A percentile compares a stretch with the other conserved stretches of the same genome.
phyloP scores from a whole-genome alignment of 2,329 filamentous ascomycete species.

The Knoxdaviesia proteae region DNA sequence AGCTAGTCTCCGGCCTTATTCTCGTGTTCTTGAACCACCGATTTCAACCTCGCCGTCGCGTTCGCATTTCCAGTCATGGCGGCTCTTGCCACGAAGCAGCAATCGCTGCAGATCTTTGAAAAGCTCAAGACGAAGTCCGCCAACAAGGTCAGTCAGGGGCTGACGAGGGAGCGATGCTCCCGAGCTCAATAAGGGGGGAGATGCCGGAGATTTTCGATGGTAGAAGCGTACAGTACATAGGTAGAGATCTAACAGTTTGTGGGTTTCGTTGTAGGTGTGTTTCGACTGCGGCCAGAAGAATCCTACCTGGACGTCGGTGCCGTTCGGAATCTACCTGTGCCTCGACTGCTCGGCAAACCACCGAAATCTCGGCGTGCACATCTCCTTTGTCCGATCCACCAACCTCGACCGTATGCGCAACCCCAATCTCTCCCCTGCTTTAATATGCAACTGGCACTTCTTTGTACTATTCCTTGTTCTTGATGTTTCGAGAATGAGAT shows the following conservation, averaged over 20 bases:
- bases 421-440: constrained; percentile 8
- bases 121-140: constrained; percentile 86
- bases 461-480: too few relatives aligned
- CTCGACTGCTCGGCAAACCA: constrained; percentile 96
- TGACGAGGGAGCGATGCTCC: too few relatives aligned
- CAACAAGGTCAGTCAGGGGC: constrained; percentile 50
- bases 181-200: too few relatives aligned
- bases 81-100: constrained; percentile 64
- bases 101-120: constrained; percentile 95
- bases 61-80: constrained; percentile 28
- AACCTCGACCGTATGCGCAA: constrained; percentile 76
- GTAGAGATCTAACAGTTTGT: too few relatives aligned
- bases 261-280: constrained; percentile 45
- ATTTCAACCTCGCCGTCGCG: too few relatives aligned
- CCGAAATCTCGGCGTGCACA: constrained; percentile 92
- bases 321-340: constrained; percentile 93
- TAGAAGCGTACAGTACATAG: too few relatives aligned
- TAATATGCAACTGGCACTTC: constrained; percentile 1
- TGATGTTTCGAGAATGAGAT: too few relatives aligned
- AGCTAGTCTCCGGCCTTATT: not conserved
- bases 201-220: too few relatives aligned
- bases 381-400: constrained; percentile 95
- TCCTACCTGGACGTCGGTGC: constrained; percentile 94
- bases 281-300: constrained; percentile 98
- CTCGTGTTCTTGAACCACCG: not conserved